Conservation (phyloP, 164 flowering plant species). For the Nymphaea colorata region DNA sequence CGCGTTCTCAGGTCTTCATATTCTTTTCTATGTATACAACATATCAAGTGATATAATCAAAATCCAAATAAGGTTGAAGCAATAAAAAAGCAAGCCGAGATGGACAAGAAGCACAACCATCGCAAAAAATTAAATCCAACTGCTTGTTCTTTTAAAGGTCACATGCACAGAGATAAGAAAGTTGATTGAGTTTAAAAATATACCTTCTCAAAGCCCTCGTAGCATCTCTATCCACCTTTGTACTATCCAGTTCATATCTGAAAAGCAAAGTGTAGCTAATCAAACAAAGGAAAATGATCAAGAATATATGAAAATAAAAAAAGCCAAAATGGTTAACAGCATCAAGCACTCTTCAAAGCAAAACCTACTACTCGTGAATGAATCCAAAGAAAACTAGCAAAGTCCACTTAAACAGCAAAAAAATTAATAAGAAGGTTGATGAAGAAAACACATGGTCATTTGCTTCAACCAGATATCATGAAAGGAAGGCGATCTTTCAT, state of each 20-base stretch:
- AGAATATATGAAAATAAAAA: background rate
- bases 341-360: too few relatives aligned
- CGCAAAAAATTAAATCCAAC: background rate
- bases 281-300: background rate
- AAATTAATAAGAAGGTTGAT: too few relatives aligned
- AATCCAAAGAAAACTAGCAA: too few relatives aligned
- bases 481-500: too few relatives aligned
- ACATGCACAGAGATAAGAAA: background rate
- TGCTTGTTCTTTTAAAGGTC: too few relatives aligned
- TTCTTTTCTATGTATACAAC: constrained; percentile 24
- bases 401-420: too few relatives aligned
- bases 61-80: background rate
- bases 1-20: constrained; percentile 38
- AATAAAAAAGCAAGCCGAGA: background rate
- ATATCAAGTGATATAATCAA: too few relatives aligned
- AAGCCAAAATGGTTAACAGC: background rate
- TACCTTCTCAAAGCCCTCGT: constrained; percentile 37
- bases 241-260: constrained; percentile 49
- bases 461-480: too few relatives aligned
- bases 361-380: too few relatives aligned
- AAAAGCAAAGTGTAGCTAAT: background rate
- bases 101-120: background rate
- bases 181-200: background rate
- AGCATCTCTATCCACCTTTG: constrained; percentile 39
- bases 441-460: too few relatives aligned